Percentiles rank a stretch among this genome's conserved stretches.
Conservation (phyloP, 805 yeast genomes). For the Metahyphopichia silvanorum region DNA sequence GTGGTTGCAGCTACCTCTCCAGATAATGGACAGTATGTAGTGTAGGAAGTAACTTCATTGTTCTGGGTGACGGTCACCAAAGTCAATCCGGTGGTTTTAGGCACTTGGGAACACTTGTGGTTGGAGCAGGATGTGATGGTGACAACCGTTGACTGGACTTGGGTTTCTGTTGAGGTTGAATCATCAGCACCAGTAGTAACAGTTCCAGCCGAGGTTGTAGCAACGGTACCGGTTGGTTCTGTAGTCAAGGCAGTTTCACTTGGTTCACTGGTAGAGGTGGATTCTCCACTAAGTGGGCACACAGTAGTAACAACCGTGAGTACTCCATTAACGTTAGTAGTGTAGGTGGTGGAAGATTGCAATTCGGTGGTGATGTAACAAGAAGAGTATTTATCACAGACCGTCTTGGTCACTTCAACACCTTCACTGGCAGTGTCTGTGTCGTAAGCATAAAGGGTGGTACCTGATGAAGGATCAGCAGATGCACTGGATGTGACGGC, state of each 20-base stretch:
- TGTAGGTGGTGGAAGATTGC: slow-evolving; percentile 28
- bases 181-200: slow-evolving; percentile 11
- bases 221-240: slow-evolving; percentile 7
- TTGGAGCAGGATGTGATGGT: slow-evolving; percentile 39
- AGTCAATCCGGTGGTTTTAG: slow-evolving; percentile 33
- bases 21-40: slow-evolving; percentile 17
- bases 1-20: slow-evolving; percentile 4
- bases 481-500: not conserved
- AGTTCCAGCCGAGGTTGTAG: slow-evolving; percentile 8
- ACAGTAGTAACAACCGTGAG: slow-evolving; percentile 36
- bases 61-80: slow-evolving; percentile 13
- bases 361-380: slow-evolving; percentile 35
- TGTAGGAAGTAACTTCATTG: slow-evolving; percentile 13
- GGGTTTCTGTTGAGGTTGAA: slow-evolving; percentile 11
- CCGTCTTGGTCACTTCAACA: slow-evolving; percentile 22
- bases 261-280: slow-evolving; percentile 4
- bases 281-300: slow-evolving; percentile 17
- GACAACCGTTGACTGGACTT: slow-evolving; percentile 21
- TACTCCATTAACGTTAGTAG: slow-evolving; percentile 36
- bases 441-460: slow-evolving; percentile 19
- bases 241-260: slow-evolving; percentile 11
- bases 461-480: not conserved
- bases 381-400: slow-evolving; percentile 24
- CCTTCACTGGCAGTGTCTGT: slow-evolving; percentile 18
- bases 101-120: slow-evolving; percentile 23